Base-by-base conservation (phyloP, 352 stramenopile species). In the Blastocystis sp. region DNA sequence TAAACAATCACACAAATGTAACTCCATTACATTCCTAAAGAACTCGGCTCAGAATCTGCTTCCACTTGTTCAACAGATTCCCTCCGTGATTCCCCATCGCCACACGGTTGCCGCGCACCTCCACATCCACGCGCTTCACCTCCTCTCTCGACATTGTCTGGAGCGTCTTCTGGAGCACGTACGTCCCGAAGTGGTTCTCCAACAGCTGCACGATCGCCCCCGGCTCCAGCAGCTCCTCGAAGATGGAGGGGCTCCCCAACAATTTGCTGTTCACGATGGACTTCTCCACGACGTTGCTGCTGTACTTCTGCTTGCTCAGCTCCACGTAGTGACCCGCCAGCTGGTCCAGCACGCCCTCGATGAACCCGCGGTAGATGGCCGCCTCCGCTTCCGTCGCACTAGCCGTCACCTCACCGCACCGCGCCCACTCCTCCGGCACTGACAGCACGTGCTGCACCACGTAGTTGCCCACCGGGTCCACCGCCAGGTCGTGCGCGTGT, bases 281-380 rank as follows among this genome's bases (percentile, higher is more conserved):
- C 71, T 81, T 81, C 28, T 34, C 28, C 28, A 34, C 28, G 28
- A 34, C 28, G 28, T 34, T 34, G 28, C 28, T 34, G 28, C 28
- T 34, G 28, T 81, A 81, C 71, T 81, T 81, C 71, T 81, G 71
- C 28, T 81, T 81, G 43, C 71, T 81, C 28, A 81, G 45, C 28
- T 81, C 71, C n/a, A 81, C 42, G 24, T 81, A 81, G 40, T 81
- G 71, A 4, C 71, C 71, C 43, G 48, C 40, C 28, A 81, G 45
- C 24, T 65, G 7, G 3, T 17, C n/a, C 28, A 81, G 28, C 42
- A 81, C 48, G 28, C 71, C 71, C 3, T 54, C 48, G 28, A 38
- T 21, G 6, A 21, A 19, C 7, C n/a, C 7, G 48, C 28, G 17
- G 10, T 34, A 68, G 19, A 21, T 1, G 24, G 34, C 64, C 45